A percentile compares a stretch with the other conserved stretches of the same genome.
Evolutionary conservation across 129 eudicot genomes (phyloP).

Genomic region (Sambucus nigra): DNA sequence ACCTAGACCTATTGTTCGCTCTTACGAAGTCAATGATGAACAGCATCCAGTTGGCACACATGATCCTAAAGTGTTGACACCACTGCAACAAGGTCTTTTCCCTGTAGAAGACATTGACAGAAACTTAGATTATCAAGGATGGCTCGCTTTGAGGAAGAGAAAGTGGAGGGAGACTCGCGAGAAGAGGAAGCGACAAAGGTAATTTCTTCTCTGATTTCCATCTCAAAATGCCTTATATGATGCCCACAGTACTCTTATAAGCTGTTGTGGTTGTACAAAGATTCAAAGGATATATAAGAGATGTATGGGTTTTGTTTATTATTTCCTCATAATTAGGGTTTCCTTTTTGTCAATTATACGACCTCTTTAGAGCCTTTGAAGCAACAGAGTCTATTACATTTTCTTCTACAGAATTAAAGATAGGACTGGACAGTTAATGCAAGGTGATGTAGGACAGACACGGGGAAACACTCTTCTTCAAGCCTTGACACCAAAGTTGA

Average conservation of each 20-base stretch:
- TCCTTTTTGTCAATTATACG: neutral
- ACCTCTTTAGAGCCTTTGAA: conserved; percentile 3
- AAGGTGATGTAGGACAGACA: neutral
- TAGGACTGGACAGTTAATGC: too few species aligned
- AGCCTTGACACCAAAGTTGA: too few species aligned
- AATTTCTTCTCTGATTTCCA: conserved; percentile 6
- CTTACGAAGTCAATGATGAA: conserved; percentile 43
- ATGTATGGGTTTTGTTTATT: neutral
- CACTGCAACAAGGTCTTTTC: conserved; percentile 23
- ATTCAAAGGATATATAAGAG: neutral
- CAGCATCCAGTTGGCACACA: conserved; percentile 16
- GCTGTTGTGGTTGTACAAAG: neutral
- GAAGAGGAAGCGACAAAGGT: conserved; percentile 83
- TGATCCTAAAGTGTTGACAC: conserved; percentile 10
- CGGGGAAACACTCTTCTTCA: too few species aligned
- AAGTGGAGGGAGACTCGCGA: conserved; percentile 92
- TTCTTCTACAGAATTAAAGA: too few species aligned
- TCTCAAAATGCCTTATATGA: neutral
- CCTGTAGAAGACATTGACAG: conserved; percentile 39
- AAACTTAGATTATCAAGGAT: conserved; percentile 77
- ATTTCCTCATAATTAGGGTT: neutral
- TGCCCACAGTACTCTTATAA: neutral
- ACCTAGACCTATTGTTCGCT: conserved; percentile 70
- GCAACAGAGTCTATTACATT: neutral
- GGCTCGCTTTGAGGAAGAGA: conserved; percentile 79